Conservation (phyloP, 2,329 filamentous ascomycete species). For the Mycosphaerella arachidis region DNA sequence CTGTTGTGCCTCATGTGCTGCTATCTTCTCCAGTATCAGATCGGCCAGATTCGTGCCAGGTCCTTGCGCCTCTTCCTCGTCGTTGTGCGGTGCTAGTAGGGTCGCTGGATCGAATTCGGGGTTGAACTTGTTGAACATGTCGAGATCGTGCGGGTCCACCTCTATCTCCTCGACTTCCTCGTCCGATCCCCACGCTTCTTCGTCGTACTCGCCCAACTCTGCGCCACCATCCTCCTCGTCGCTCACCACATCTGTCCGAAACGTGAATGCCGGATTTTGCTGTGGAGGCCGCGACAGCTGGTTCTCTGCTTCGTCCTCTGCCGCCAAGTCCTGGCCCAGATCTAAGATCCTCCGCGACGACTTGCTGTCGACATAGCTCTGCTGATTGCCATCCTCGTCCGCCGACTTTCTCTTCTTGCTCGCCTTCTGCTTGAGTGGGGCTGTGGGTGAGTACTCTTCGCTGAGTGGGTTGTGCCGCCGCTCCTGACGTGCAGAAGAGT, state of each 20-base stretch:
- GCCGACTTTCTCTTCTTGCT: slow-evolving; percentile 60
- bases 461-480: slow-evolving; percentile 86
- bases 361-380: slow-evolving; percentile 78
- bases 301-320: slow-evolving; percentile 65
- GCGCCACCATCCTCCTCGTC: slow-evolving; percentile 53
- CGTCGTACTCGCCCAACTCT: slow-evolving; percentile 44
- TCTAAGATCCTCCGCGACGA: slow-evolving; percentile 83
- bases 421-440: slow-evolving; percentile 63
- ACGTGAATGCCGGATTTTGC: slow-evolving; percentile 66
- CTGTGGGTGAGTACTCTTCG: slow-evolving; percentile 74
- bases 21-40: slow-evolving; percentile 90
- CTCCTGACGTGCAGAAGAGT: slow-evolving; percentile 50
- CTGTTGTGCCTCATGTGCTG: slow-evolving; percentile 74
- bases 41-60: slow-evolving; percentile 76
- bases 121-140: slow-evolving; percentile 87
- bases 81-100: slow-evolving; percentile 61
- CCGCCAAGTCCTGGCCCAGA: slow-evolving; percentile 81
- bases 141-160: slow-evolving; percentile 81
- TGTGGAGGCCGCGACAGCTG: slow-evolving; percentile 39
- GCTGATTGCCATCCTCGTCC: slow-evolving; percentile 51
- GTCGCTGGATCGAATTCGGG: slow-evolving; percentile 67
- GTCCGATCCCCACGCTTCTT: slow-evolving; percentile 70
- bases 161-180: slow-evolving; percentile 63
- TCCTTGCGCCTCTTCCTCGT: slow-evolving; percentile 33
- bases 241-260: slow-evolving; percentile 50